These are phyloP conservation scores for Pseudocercospora macadamiae DNA, from an alignment of 2,329 filamentous ascomycete species.

Conservation along the genomic window DNA sequence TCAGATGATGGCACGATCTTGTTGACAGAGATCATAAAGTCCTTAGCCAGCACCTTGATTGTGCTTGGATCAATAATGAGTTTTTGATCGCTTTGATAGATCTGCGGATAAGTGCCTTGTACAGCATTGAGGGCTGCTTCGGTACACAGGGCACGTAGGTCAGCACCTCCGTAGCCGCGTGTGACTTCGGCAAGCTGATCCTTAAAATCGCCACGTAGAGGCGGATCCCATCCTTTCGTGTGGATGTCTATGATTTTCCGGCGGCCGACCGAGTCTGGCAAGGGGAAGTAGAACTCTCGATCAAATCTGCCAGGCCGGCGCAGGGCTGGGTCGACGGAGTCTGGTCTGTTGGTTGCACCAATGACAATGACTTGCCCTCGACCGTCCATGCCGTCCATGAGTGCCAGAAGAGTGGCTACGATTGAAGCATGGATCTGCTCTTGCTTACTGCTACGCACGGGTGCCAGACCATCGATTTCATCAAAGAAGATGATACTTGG, in stretches of 20 bases:
- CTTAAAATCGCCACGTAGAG: slow-evolving; percentile 76
- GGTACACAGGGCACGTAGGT: slow-evolving; percentile 89
- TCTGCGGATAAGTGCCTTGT: slow-evolving; percentile 92
- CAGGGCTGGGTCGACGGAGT: slow-evolving; percentile 95
- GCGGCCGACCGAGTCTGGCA: slow-evolving; percentile 79
- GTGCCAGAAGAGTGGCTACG: slow-evolving; percentile 85
- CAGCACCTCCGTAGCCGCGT: slow-evolving; percentile 95
- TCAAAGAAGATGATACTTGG: slow-evolving; percentile 99
- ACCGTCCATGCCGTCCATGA: slow-evolving; percentile 99
- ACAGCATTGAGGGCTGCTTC: slow-evolving; percentile 95
- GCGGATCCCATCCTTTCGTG: slow-evolving; percentile 86
- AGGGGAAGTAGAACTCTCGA: slow-evolving; percentile 95
- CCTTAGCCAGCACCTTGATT: slow-evolving; percentile 85
- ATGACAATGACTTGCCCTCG: slow-evolving; percentile 98
- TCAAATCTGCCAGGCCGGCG: slow-evolving; percentile 93
- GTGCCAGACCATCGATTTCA: slow-evolving; percentile 95
- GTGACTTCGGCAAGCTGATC: slow-evolving; percentile 81
- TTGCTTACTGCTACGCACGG: slow-evolving; percentile 95
- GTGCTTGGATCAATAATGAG: slow-evolving; percentile 82
- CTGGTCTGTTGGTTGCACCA: slow-evolving; percentile 94
- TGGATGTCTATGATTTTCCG: slow-evolving; percentile 92
- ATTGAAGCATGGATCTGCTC: slow-evolving; percentile 99
- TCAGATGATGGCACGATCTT: slow-evolving; percentile 96
- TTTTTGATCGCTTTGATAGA: slow-evolving; percentile 89
- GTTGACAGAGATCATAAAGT: slow-evolving; percentile 96